A percentile compares a stretch with the other conserved stretches of the same genome.
Evolutionary conservation across 2,329 filamentous ascomycete genomes (phyloP).

Genomic region (Epichloe scottii): DNA sequence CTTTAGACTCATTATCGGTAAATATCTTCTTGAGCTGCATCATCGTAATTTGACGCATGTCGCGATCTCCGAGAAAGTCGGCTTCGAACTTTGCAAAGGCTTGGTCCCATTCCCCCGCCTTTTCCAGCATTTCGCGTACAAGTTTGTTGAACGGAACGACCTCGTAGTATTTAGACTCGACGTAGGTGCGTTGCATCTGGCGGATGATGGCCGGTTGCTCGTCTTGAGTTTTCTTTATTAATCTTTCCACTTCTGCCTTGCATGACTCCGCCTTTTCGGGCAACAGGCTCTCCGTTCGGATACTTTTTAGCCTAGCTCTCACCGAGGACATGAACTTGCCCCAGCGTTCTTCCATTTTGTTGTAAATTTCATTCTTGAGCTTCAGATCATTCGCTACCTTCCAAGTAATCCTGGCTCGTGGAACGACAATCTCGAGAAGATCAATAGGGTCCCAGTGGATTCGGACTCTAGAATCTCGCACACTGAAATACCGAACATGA

Average conservation of each 20-base stretch:
- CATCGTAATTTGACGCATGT: slow-evolving; percentile 83
- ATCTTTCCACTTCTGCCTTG: slow-evolving; percentile 63
- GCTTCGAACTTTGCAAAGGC: slow-evolving; percentile 83
- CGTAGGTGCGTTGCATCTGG: slow-evolving; percentile 80
- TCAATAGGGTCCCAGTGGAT: slow-evolving; percentile 91
- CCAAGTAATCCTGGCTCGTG: slow-evolving; percentile 83
- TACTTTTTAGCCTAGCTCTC: slow-evolving; percentile 68
- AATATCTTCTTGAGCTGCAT: slow-evolving; percentile 93
- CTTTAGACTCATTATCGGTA: slow-evolving; percentile 74
- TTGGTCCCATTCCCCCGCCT: slow-evolving; percentile 85
- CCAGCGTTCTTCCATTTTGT: slow-evolving; percentile 68
- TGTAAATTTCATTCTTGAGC: slow-evolving; percentile 86
- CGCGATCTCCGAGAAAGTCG: slow-evolving; percentile 91
- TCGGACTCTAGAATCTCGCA: slow-evolving; percentile 70
- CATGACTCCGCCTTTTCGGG: slow-evolving; percentile 78
- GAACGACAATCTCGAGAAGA: slow-evolving; percentile 87
- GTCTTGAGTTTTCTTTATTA: slow-evolving; percentile 70
- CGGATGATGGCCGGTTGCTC: slow-evolving; percentile 64
- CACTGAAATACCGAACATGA: slow-evolving; percentile 85
- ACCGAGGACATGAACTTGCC: slow-evolving; percentile 82
- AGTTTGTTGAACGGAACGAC: slow-evolving; percentile 86
- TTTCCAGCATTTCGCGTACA: slow-evolving; percentile 82
- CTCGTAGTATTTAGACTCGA: slow-evolving; percentile 91
- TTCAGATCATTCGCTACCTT: slow-evolving; percentile 90
- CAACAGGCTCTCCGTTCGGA: slow-evolving; percentile 81